Evolutionary conservation across 139 green algal genomes (phyloP).

Genomic region (Closterium sp.): DNA sequence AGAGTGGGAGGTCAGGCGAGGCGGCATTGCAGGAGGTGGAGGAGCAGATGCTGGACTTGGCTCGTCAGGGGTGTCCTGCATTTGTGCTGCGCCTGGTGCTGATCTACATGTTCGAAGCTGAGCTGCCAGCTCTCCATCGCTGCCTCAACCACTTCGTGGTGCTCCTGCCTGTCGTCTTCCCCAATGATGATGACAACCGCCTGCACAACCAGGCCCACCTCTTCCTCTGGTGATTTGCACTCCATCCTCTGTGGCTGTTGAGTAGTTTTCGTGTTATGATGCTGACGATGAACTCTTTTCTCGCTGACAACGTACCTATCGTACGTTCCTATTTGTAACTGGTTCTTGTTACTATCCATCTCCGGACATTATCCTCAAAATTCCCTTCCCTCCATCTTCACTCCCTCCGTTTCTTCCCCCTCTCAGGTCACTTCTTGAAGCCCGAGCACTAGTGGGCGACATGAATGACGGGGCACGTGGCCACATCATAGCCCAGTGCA

Average conservation of each 20-base stretch:
- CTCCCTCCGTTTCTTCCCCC: neutral
- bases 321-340: neutral
- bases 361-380: no score
- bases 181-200: constrained; percentile 11
- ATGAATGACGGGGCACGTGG: neutral
- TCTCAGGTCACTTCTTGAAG: neutral
- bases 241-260: no score
- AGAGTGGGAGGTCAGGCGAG: neutral
- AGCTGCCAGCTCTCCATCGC: neutral
- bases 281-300: neutral
- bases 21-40: neutral
- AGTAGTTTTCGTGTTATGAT: no score
- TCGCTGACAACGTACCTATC: no score
- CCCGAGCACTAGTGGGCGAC: neutral
- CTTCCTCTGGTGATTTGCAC: constrained; percentile 19
- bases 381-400: neutral
- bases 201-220: constrained; percentile 16
- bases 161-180: constrained; percentile 19
- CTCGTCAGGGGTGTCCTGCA: constrained; percentile 13
- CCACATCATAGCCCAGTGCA: neutral
- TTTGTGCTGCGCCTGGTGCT: constrained; percentile 33
- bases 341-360: no score
- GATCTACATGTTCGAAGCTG: constrained; percentile 32
- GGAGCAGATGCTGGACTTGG: constrained; percentile 31
- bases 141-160: constrained; percentile 25